These are phyloP conservation scores for Tuber umbilicatum DNA, from an alignment of 495 filamentous ascomycete species.

Conservation along the genomic window DNA sequence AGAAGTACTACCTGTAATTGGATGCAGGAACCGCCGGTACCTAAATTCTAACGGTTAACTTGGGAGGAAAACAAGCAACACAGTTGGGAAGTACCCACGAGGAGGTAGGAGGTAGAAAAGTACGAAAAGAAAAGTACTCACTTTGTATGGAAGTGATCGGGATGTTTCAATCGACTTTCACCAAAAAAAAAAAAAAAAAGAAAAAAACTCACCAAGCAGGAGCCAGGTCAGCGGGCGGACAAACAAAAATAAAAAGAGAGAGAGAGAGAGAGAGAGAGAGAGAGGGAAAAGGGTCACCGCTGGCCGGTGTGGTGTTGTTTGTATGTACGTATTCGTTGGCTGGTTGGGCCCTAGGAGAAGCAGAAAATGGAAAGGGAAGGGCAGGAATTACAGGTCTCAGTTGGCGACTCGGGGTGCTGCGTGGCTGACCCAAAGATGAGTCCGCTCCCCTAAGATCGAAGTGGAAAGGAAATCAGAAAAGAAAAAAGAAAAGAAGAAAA, in stretches of 20 bases:
- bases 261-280: background rate
- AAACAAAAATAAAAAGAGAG: background rate
- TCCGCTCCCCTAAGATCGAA: background rate
- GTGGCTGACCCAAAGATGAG: background rate
- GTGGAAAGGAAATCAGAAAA: conserved; percentile 7
- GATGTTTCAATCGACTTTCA: conserved; percentile 9
- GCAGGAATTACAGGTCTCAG: conserved; percentile 1
- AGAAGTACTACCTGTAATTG: conserved; percentile 6
- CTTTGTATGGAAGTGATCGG: background rate
- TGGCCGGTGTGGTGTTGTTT: conserved; percentile 12
- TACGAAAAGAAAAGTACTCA: conserved; percentile 7
- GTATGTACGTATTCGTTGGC: conserved; percentile 30
- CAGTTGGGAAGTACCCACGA: background rate
- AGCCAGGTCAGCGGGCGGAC: conserved; percentile 23
- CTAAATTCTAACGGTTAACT: conserved; percentile 7
- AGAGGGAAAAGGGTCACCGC: background rate
- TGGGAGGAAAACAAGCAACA: background rate
- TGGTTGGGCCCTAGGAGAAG: conserved; percentile 7
- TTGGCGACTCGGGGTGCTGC: background rate
- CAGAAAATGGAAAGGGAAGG: background rate
- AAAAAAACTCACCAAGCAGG: conserved; percentile 18
- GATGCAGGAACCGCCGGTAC: conserved; percentile 28
- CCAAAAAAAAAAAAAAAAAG: conserved; percentile 1
- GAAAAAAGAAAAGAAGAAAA: background rate
- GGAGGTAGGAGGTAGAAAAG: background rate